Evolutionary conservation across 805 yeast species (phyloP).

Genomic region (Cyberlindnera maritima): DNA sequence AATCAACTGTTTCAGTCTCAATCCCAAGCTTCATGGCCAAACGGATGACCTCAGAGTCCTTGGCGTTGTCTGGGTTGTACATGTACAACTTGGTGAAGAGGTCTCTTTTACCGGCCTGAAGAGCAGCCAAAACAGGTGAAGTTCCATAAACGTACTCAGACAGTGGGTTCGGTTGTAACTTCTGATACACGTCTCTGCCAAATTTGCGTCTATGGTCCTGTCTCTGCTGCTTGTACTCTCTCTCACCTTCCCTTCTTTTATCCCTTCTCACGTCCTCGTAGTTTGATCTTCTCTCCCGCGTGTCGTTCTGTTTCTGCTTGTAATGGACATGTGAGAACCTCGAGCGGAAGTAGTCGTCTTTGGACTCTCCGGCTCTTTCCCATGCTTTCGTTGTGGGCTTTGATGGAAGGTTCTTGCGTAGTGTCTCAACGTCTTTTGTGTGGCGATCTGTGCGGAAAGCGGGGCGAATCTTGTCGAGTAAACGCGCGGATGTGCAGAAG

Average conservation of each 20-base stretch:
- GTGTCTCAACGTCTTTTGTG: conserved; percentile 13
- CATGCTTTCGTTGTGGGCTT: conserved; percentile 50
- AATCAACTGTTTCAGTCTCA: conserved; percentile 15
- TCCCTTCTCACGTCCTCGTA: conserved; percentile 21
- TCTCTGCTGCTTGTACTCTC: conserved; percentile 14
- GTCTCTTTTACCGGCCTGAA: conserved; percentile 52
- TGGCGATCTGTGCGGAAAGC: conserved; percentile 14
- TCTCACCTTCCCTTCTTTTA: conserved; percentile 6
- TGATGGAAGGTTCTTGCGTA: conserved; percentile 37
- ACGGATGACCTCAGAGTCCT: conserved; percentile 39
- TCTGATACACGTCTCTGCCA: conserved; percentile 20
- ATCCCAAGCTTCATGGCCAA: conserved; percentile 40
- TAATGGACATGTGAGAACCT: conserved; percentile 71
- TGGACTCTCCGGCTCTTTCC: conserved; percentile 59
- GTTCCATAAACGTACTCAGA: conserved; percentile 76
- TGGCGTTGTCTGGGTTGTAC: conserved; percentile 35
- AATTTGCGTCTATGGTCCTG: conserved; percentile 17
- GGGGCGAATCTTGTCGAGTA: conserved; percentile 14
- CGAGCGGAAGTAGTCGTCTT: conserved; percentile 58
- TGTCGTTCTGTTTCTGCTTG: conserved; percentile 24
- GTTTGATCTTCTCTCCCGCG: conserved; percentile 18
- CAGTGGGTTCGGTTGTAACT: conserved; percentile 40
- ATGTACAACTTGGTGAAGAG: conserved; percentile 50
- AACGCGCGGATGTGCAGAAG: neutral
- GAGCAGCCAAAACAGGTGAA: conserved; percentile 70